Evolutionary conservation across 2,329 filamentous ascomycete species (phyloP), one percentile per base, ranked within the genome.

Genomic region (Ascochyta lentis): DNA sequence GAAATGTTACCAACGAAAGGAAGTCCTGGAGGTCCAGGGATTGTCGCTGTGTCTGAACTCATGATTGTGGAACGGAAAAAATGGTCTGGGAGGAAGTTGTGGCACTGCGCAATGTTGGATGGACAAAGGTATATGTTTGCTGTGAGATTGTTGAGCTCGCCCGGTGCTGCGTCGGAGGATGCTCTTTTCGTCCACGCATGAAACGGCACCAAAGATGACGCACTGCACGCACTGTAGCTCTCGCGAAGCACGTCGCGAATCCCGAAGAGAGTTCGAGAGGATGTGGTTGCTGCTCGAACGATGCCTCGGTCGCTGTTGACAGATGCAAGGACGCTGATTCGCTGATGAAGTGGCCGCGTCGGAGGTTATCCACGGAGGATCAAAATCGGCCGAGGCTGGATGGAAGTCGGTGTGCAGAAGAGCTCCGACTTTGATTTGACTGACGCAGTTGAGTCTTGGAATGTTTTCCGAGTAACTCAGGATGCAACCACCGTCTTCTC

Each of bases 1-100:
- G 78, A 76, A 27, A 89, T 69, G 63, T 91, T 89, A 26, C 89
- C 89, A 23, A 91, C 59, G 24, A 91, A 71, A 1, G 87, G 89
- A 52, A 89, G 77, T 3, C 85, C 86, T 49, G 80, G 80, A 24
- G 88, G 88, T 42, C 84, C 82, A 1, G 89, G 88, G 49, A 91
- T 88, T 3, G 58, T 54, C 38, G 57, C 55, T 29, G 82, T 78
- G 19, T 68, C 63, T 38, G 42, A 49, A 38, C 41, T 43, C 67
- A 66, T 65, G 19, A 33, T 26, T 41, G 34, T 22, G 8, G 27
- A 15, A 9, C n/a, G 12, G 16, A 15, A 38, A 35, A 52, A 68
- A 56, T 68, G 71, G 44, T 70, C 39, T 37, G 64, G 13, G 3
- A 19, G 19, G 19, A 19, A 1, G 19, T 19, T 19, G 19, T 19